Evolutionary conservation across 805 yeast species (phyloP).

Genomic region (Lipomyces yamadae): DNA sequence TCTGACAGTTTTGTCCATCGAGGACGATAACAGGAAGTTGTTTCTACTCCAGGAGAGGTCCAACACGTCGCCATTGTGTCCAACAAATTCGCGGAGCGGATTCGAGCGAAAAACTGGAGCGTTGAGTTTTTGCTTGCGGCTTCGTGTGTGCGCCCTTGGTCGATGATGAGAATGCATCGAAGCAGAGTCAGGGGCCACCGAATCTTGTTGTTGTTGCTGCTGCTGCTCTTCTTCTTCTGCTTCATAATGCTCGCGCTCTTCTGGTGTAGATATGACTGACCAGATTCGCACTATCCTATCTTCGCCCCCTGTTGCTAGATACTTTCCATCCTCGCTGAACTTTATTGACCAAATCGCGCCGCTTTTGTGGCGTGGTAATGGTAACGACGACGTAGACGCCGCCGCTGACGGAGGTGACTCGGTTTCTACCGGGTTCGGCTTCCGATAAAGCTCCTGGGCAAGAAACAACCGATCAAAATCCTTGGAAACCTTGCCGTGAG

Average conservation of each 20-base stretch:
- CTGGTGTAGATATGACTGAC: slow-evolving; percentile 77
- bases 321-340: slow-evolving; percentile 81
- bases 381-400: slow-evolving; percentile 23
- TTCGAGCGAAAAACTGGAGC: slow-evolving; percentile 79
- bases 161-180: slow-evolving; percentile 12
- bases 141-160: neutral
- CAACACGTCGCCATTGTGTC: slow-evolving; percentile 73
- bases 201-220: neutral
- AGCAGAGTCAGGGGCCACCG: neutral
- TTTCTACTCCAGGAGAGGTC: slow-evolving; percentile 87
- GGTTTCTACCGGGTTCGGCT: neutral
- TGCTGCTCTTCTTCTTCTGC: slow-evolving; percentile 32
- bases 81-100: slow-evolving; percentile 65
- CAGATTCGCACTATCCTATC: slow-evolving; percentile 71
- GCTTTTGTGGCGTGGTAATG: slow-evolving; percentile 33
- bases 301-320: slow-evolving; percentile 82
- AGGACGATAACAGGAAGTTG: slow-evolving; percentile 75
- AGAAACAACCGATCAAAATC: slow-evolving; percentile 45
- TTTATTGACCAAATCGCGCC: slow-evolving; percentile 73
- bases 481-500: slow-evolving; percentile 43
- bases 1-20: slow-evolving; percentile 82
- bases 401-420: slow-evolving; percentile 15
- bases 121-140: slow-evolving; percentile 43
- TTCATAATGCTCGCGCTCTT: slow-evolving; percentile 58
- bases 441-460: slow-evolving; percentile 45